Conservation (phyloP, 2,329 filamentous ascomycete genomes). For the Aureobasidium sp. region DNA sequence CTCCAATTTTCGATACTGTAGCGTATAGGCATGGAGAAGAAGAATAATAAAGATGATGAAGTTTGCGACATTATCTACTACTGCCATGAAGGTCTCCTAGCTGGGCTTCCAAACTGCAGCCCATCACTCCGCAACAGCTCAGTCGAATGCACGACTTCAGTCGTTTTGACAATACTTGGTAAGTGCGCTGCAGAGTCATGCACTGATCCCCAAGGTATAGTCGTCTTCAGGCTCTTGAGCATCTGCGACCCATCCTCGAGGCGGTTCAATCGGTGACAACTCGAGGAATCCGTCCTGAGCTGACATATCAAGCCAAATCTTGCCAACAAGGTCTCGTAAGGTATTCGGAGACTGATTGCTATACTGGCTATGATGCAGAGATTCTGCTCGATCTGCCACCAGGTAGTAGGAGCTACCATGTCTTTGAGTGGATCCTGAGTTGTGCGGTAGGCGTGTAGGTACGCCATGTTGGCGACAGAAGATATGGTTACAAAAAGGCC, state of each 20-base stretch:
- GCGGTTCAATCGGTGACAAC: not conserved
- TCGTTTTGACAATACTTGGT: conserved; percentile 7
- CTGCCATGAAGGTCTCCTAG: conserved; percentile 5
- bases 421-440: not conserved
- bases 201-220: not conserved
- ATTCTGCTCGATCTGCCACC: conserved; percentile 13
- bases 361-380: not conserved
- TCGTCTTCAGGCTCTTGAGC: not conserved
- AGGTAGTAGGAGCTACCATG: not conserved
- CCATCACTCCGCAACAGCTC: not conserved
- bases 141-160: conserved; percentile 9
- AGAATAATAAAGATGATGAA: not conserved
- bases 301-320: not conserved
- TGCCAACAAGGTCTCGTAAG: not conserved
- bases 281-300: not conserved
- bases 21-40: too few species aligned
- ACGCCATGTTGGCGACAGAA: conserved; percentile 9
- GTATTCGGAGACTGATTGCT: not conserved
- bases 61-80: not conserved
- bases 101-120: not conserved
- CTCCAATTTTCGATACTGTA: too few species aligned
- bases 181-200: not conserved
- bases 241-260: conserved; percentile 1
- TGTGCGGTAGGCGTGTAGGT: not conserved
- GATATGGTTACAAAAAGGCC: not conserved